Evolutionary conservation across 495 filamentous ascomycete genomes (phyloP).

Genomic region (Sporormia fimetaria): DNA sequence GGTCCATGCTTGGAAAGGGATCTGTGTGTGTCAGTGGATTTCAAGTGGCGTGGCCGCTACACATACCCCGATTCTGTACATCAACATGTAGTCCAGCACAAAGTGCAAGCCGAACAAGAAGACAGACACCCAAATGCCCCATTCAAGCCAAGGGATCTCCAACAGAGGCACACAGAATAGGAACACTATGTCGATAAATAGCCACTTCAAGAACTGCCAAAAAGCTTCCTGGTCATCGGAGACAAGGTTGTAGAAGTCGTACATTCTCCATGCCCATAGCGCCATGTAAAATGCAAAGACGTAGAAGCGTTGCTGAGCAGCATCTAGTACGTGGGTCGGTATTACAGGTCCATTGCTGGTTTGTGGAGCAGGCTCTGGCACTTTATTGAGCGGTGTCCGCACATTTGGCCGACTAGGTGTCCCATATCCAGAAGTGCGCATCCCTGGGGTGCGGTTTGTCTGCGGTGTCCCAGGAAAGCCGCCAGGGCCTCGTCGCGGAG

Average conservation of each 20-base stretch:
- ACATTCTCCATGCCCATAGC: constrained; percentile 68
- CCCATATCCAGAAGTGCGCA: constrained; percentile 25
- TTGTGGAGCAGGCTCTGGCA: constrained; percentile 19
- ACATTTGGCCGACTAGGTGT: constrained; percentile 28
- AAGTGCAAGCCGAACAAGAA: constrained; percentile 56
- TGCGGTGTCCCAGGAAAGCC: constrained; percentile 57
- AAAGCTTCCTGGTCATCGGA: constrained; percentile 71
- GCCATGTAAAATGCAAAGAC: constrained; percentile 61
- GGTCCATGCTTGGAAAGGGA: constrained; percentile 57
- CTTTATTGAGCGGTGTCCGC: constrained; percentile 13
- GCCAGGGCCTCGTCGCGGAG: constrained; percentile 56
- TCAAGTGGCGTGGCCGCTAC: constrained; percentile 21
- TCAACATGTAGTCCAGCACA: constrained; percentile 65
- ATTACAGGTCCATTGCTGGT: constrained; percentile 51
- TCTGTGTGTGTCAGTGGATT: constrained; percentile 30
- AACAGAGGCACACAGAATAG: constrained; percentile 73
- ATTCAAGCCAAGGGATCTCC: constrained; percentile 91
- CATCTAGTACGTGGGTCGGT: constrained; percentile 63
- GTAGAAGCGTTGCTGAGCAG: constrained; percentile 78
- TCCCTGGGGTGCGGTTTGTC: constrained; percentile 32
- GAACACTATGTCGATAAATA: constrained; percentile 67
- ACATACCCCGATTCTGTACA: constrained; percentile 78
- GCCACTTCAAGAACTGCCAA: constrained; percentile 88
- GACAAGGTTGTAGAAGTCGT: constrained; percentile 63
- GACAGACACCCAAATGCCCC: constrained; percentile 59